These are phyloP conservation scores for Zymoseptoria crescenta DNA, from an alignment of 2,329 filamentous ascomycete species.

Conservation along the genomic window DNA sequence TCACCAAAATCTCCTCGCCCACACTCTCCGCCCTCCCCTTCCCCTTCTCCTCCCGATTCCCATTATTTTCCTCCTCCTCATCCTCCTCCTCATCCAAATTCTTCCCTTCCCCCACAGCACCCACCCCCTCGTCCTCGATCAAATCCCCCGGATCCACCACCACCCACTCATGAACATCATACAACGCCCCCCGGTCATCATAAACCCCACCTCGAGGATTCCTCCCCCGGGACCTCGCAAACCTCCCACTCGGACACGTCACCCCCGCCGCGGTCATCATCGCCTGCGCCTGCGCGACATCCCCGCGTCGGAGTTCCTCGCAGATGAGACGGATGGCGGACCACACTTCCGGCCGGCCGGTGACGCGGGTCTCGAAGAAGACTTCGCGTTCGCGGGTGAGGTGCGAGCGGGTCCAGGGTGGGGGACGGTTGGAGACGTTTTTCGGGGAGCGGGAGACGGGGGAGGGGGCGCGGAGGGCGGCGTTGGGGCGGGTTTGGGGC, in stretches of 20 bases:
- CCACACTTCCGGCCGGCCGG: slow-evolving; percentile 73
- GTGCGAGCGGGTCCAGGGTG: slow-evolving; percentile 59
- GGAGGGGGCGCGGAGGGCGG: slow-evolving; percentile 19
- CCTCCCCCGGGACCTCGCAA: slow-evolving; percentile 17
- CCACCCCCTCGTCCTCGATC: slow-evolving; percentile 22
- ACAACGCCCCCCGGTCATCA: slow-evolving; percentile 37
- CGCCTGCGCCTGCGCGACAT: slow-evolving; percentile 56
- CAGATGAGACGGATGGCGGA: slow-evolving; percentile 61
- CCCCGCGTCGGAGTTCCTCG: slow-evolving; percentile 54
- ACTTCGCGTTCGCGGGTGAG: slow-evolving; percentile 65
- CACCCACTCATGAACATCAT: slow-evolving; percentile 40
- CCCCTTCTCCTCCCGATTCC: slow-evolving; percentile 23
- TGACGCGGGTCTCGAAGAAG: slow-evolving; percentile 86
- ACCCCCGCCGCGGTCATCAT: slow-evolving; percentile 68
- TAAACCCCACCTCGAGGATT: slow-evolving; percentile 32
- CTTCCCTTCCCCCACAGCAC: slow-evolving; percentile 19
- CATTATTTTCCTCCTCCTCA: neutral
- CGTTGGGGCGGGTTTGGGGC: slow-evolving; percentile 19
- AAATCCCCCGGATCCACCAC: slow-evolving; percentile 38
- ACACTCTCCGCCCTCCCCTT: slow-evolving; percentile 28
- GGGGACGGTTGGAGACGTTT: slow-evolving; percentile 15
- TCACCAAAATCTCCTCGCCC: slow-evolving; percentile 27
- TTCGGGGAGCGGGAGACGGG: slow-evolving; percentile 15
- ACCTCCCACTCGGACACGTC: slow-evolving; percentile 37
- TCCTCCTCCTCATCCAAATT: slow-evolving; percentile 19